Conservation (phyloP, 805 yeast species). For the Candida xyloterini region DNA sequence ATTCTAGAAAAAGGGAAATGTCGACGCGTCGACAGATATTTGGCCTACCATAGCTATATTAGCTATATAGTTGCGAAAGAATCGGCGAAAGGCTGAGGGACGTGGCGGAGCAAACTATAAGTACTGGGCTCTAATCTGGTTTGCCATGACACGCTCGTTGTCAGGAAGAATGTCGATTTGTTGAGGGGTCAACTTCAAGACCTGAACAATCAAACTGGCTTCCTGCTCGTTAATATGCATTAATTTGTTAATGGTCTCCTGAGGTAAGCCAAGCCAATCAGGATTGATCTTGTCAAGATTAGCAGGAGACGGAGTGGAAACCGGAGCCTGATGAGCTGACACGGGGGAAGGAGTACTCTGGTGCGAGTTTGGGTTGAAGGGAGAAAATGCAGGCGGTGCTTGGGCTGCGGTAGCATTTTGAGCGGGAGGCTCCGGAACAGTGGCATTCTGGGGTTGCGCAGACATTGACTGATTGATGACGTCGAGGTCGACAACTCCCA, state of each 20-base stretch:
- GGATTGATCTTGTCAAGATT: constrained; percentile 28
- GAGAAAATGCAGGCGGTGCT: constrained; percentile 15
- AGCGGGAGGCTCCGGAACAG: constrained; percentile 7
- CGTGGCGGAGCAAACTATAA: constrained; percentile 24
- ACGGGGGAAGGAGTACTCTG: constrained; percentile 20
- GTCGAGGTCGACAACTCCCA: constrained; percentile 71
- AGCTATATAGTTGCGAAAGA: constrained; percentile 11
- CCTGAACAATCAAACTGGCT: constrained; percentile 55
- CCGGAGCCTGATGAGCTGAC: constrained; percentile 17
- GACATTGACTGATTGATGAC: constrained; percentile 57
- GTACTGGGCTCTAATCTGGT: constrained; percentile 53
- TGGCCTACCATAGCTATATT: constrained; percentile 10
- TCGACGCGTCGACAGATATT: constrained; percentile 10
- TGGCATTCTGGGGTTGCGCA: not conserved
- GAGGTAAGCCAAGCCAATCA: constrained; percentile 49
- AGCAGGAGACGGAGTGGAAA: constrained; percentile 17
- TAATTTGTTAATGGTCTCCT: constrained; percentile 48
- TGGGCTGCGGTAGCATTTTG: constrained; percentile 8
- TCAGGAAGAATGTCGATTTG: constrained; percentile 49
- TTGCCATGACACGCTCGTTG: constrained; percentile 54
- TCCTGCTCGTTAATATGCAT: constrained; percentile 52
- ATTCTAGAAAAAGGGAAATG: constrained; percentile 7
- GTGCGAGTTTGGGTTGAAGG: constrained; percentile 20
- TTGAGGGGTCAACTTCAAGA: constrained; percentile 46
- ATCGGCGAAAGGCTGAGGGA: constrained; percentile 4